These are phyloP conservation scores for Bruguiera gymnorhiza DNA, from an alignment of 345 rosid genomes.

Conservation along the genomic window DNA sequence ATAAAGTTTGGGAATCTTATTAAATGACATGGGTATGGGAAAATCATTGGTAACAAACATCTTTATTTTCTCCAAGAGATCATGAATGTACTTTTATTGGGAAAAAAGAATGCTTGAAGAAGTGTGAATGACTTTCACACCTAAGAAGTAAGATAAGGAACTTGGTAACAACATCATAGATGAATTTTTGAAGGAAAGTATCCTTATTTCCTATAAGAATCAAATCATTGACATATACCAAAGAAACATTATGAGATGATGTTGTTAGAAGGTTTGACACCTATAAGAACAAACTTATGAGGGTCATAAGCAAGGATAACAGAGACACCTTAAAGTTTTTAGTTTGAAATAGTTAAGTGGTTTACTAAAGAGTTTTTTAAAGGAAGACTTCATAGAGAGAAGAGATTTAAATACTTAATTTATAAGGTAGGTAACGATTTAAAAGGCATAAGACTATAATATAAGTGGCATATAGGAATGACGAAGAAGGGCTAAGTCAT, in stretches of 20 bases:
- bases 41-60: too few relatives aligned
- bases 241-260: neutral
- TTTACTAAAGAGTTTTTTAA: neutral
- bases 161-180: too few relatives aligned
- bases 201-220: too few relatives aligned
- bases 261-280: too few relatives aligned
- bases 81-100: too few relatives aligned
- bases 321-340: neutral
- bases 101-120: too few relatives aligned
- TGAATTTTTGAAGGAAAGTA: too few relatives aligned
- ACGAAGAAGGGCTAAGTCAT: neutral
- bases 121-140: too few relatives aligned
- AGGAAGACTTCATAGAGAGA: neutral
- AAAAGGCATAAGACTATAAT: neutral
- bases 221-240: neutral
- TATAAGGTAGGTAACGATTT: neutral
- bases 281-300: neutral
- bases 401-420: neutral
- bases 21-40: too few relatives aligned
- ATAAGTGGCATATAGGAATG: neutral
- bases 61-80: too few relatives aligned
- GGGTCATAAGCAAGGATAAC: neutral
- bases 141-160: too few relatives aligned
- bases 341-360: neutral
- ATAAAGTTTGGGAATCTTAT: too few relatives aligned